Conservation (phyloP, 1,139 yeast genomes). For the Pichia sp. region DNA sequence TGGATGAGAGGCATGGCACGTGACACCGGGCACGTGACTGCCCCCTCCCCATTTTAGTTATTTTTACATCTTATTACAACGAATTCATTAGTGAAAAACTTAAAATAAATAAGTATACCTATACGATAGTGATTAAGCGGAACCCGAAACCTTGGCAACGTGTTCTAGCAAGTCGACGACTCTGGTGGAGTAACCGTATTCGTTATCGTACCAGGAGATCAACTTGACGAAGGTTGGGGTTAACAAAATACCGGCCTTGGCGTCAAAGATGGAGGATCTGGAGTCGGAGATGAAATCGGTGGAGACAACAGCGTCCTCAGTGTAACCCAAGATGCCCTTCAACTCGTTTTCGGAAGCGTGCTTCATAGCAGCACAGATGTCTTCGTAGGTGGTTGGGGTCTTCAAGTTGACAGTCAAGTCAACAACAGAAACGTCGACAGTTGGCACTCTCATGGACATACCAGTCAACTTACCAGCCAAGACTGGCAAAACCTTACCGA, state of each 20-base stretch:
- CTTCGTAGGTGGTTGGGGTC: constrained; percentile 69
- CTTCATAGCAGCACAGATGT: constrained; percentile 67
- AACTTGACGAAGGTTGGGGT: constrained; percentile 82
- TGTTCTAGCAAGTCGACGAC: constrained; percentile 81
- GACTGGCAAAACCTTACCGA: constrained; percentile 83
- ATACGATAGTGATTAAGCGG: constrained; percentile 10
- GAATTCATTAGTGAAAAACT: not conserved
- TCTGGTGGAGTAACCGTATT: constrained; percentile 87
- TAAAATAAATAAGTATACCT: not conserved
- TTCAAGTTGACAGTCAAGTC: constrained; percentile 68
- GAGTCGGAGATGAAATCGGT: constrained; percentile 75
- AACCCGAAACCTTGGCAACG: constrained; percentile 46
- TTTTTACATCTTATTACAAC: no score
- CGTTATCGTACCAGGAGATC: constrained; percentile 87
- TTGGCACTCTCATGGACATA: constrained; percentile 87
- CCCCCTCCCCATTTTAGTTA: no score
- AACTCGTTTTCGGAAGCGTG: constrained; percentile 66
- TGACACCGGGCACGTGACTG: no score
- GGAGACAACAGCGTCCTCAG: constrained; percentile 82
- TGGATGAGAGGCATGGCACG: no score
- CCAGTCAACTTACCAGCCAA: constrained; percentile 86
- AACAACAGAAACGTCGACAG: constrained; percentile 80
- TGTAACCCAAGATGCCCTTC: constrained; percentile 77
- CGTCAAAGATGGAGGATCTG: constrained; percentile 78
- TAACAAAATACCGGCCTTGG: constrained; percentile 79